These are phyloP conservation scores for Aspergillus sp. DNA, from an alignment of 2,329 filamentous ascomycete species.

Conservation along the genomic window DNA sequence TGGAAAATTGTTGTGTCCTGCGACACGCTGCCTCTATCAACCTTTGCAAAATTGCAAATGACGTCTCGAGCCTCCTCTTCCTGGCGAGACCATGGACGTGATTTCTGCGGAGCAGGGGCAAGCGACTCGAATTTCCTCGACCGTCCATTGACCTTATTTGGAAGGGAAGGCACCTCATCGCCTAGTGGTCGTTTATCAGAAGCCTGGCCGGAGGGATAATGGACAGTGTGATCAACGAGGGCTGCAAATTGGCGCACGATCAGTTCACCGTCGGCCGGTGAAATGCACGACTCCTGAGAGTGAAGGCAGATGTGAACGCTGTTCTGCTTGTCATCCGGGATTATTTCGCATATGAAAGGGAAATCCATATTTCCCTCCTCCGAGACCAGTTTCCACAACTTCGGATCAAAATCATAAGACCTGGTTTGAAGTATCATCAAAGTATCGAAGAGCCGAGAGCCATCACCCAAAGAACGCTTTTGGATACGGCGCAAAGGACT, in stretches of 20 bases:
- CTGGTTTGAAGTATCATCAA: slow-evolving; percentile 69
- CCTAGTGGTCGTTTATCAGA: slow-evolving; percentile 16
- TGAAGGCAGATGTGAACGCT: slow-evolving; percentile 53
- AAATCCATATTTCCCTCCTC: slow-evolving; percentile 52
- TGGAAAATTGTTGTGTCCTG: slow-evolving; percentile 67
- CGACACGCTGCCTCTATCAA: slow-evolving; percentile 43
- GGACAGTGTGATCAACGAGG: slow-evolving; percentile 24
- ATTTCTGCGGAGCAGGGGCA: slow-evolving; percentile 1
- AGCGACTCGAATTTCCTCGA: slow-evolving; percentile 1
- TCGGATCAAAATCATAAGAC: slow-evolving; percentile 32
- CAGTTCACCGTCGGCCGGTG: slow-evolving; percentile 11
- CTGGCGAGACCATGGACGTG: slow-evolving; percentile 38
- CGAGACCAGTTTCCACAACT: slow-evolving; percentile 42
- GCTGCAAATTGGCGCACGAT: slow-evolving; percentile 22
- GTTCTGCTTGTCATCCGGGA: slow-evolving; percentile 47
- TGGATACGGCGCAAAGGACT: slow-evolving; percentile 67
- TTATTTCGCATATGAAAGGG: slow-evolving; percentile 67
- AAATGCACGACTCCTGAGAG: slow-evolving; percentile 37
- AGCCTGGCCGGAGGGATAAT: slow-evolving; percentile 22
- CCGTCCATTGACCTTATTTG: slow-evolving; percentile 8
- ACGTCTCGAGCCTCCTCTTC: slow-evolving; percentile 48
- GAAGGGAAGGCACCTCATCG: slow-evolving; percentile 18
- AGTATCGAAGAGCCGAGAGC: slow-evolving; percentile 63
- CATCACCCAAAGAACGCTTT: slow-evolving; percentile 35
- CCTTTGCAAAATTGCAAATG: slow-evolving; percentile 50